phyloP scores from a whole-genome alignment of 805 yeast species.

The Ogataea dorogensis region DNA sequence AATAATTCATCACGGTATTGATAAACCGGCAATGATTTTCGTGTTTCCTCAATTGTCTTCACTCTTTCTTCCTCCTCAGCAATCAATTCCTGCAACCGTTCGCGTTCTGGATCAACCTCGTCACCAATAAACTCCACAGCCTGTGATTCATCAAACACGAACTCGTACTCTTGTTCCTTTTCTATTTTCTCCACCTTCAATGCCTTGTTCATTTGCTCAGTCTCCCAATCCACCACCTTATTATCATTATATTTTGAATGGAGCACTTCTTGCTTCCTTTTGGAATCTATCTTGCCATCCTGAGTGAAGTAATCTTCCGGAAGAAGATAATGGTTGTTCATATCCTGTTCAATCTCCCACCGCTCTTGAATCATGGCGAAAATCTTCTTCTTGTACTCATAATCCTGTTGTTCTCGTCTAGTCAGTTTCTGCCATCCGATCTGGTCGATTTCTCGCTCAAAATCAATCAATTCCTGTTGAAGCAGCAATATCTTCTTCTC shows the following conservation, averaged over 20 bases:
- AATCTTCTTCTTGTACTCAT: slow-evolving; percentile 49
- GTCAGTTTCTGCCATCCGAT: slow-evolving; percentile 57
- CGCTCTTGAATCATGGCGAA: slow-evolving; percentile 43
- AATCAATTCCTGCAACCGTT: slow-evolving; percentile 28
- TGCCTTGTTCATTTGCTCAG: slow-evolving; percentile 19
- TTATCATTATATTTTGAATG: slow-evolving; percentile 36
- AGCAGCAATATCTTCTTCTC: slow-evolving; percentile 43
- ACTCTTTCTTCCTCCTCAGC: slow-evolving; percentile 38
- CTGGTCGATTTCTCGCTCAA: slow-evolving; percentile 47
- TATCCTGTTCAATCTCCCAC: slow-evolving; percentile 29
- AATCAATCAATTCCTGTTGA: slow-evolving; percentile 45
- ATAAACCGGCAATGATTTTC: slow-evolving; percentile 75
- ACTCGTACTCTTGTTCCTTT: slow-evolving; percentile 57
- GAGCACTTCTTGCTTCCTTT: slow-evolving; percentile 52
- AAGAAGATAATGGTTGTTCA: slow-evolving; percentile 40
- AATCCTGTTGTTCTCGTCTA: slow-evolving; percentile 48
- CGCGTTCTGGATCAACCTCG: slow-evolving; percentile 27
- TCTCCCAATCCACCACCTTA: slow-evolving; percentile 47
- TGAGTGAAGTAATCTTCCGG: slow-evolving; percentile 58
- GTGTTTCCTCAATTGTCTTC: slow-evolving; percentile 44
- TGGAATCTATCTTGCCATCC: slow-evolving; percentile 51
- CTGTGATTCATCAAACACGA: slow-evolving; percentile 69
- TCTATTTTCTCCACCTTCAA: slow-evolving; percentile 8
- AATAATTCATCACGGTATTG: slow-evolving; percentile 59
- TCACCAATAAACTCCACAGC: slow-evolving; percentile 54